Percentiles rank a stretch among this genome's conserved stretches.
These are phyloP conservation scores for Coniophora puteana DNA, from an alignment of 1,284 basidiomycete genomes.

Conservation along the genomic window DNA sequence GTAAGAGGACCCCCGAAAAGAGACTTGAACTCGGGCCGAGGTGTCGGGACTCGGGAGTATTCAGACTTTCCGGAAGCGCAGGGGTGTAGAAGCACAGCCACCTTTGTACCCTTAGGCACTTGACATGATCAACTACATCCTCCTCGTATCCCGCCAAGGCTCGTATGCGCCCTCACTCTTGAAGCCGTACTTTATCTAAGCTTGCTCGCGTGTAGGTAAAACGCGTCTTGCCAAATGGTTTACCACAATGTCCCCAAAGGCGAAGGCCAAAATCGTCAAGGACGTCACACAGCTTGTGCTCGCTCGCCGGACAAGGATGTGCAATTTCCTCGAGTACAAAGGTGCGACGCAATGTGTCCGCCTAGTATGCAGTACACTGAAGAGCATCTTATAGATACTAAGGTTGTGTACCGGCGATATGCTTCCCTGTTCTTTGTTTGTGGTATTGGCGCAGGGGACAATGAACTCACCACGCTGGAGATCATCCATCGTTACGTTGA, in stretches of 20 bases:
- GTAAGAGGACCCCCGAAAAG: too few relatives aligned
- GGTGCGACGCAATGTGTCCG: conserved; percentile 46
- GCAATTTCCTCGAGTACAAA: conserved; percentile 99
- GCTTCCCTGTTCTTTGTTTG: conserved; percentile 98
- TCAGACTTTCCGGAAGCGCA: background rate
- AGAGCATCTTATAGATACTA: conserved; percentile 59
- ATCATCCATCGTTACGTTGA: conserved; percentile 99
- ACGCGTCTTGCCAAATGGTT: conserved; percentile 99
- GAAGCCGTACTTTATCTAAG: background rate
- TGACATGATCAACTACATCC: conserved; percentile 80
- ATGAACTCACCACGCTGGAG: conserved; percentile 91
- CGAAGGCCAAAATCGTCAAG: conserved; percentile 98
- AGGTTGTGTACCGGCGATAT: conserved; percentile 97
- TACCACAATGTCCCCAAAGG: conserved; percentile 90
- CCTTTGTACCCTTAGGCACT: conserved; percentile 1
- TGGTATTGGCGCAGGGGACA: conserved; percentile 87
- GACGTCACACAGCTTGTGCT: conserved; percentile 99
- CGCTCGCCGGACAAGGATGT: conserved; percentile 95
- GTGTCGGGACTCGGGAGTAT: too few relatives aligned
- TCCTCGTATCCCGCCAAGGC: conserved; percentile 94
- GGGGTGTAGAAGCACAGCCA: conserved; percentile 32
- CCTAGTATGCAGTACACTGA: background rate
- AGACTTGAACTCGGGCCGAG: too few relatives aligned
- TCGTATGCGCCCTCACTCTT: conserved; percentile 23
- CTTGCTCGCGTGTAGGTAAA: conserved; percentile 65